Evolutionary conservation across 768 basidiomycete genomes (phyloP).

Genomic region (Rhodosporidiobolus sp.): DNA sequence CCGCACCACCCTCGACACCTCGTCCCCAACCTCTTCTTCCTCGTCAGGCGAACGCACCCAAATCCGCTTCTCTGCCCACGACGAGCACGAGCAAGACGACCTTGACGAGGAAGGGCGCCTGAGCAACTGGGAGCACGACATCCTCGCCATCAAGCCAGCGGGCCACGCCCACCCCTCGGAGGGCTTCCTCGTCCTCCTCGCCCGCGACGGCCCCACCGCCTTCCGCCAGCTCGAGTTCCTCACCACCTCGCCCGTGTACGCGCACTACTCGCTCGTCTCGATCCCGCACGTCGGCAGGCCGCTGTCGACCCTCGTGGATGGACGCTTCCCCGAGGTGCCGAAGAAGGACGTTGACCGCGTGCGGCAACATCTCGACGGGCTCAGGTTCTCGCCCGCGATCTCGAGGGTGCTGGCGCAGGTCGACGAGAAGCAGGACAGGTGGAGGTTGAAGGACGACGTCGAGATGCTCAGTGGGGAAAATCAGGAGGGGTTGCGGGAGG

Average conservation of each 20-base stretch:
- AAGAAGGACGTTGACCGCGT: conserved; percentile 7
- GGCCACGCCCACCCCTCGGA: too few relatives aligned
- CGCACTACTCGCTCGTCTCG: conserved; percentile 11
- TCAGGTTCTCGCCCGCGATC: conserved; percentile 24
- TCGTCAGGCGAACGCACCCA: not conserved
- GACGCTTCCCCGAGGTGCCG: conserved; percentile 10
- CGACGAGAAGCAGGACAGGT: not conserved
- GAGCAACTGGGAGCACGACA: not conserved
- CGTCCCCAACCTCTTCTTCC: not conserved
- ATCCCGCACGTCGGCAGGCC: not conserved
- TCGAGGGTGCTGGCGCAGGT: conserved; percentile 4
- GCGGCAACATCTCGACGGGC: conserved; percentile 6
- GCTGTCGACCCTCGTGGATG: not conserved
- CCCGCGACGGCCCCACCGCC: not conserved
- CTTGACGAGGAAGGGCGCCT: not conserved
- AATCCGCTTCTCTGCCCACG: conserved; percentile 2
- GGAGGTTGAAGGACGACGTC: conserved; percentile 19
- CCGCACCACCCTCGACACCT: not conserved
- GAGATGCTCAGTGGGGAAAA: conserved; percentile 28
- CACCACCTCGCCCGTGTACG: conserved; percentile 1
- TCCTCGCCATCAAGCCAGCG: not conserved
- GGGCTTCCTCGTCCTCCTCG: not conserved
- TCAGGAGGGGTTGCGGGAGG: conserved; percentile 6
- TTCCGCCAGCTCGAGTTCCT: conserved; percentile 10
- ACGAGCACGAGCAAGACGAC: too few relatives aligned